phyloP scores from a whole-genome alignment of 2,329 filamentous ascomycete species.

The Tricladium varicosporioides region DNA sequence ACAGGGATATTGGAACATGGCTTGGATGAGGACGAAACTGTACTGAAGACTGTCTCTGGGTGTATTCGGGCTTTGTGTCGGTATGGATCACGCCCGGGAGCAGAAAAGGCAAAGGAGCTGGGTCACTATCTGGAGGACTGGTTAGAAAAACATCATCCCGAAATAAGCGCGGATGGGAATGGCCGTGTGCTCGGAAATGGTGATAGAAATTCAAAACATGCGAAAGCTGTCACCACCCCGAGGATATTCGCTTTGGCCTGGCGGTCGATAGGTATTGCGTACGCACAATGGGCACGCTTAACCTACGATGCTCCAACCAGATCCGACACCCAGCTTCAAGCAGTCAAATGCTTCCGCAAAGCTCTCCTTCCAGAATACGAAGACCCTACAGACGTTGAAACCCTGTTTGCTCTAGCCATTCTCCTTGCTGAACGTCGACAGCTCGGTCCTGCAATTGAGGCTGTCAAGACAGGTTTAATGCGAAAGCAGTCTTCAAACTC shows the following conservation, averaged over 20 bases:
- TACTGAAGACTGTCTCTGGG: constrained; percentile 76
- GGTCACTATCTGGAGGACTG: constrained; percentile 71
- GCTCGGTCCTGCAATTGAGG: constrained; percentile 74
- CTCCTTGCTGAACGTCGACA: constrained; percentile 87
- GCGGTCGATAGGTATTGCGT: constrained; percentile 80
- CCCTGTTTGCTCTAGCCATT: constrained; percentile 77
- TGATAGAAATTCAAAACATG: constrained; percentile 3
- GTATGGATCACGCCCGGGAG: constrained; percentile 72
- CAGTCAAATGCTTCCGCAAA: constrained; percentile 71
- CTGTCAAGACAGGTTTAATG: constrained; percentile 73
- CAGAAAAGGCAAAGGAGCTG: constrained; percentile 75
- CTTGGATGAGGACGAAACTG: constrained; percentile 74
- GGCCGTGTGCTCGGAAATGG: constrained; percentile 20
- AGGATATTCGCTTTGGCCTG: constrained; percentile 68
- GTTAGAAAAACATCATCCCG: constrained; percentile 57
- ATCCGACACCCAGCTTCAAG: constrained; percentile 71
- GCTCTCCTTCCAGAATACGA: constrained; percentile 67
- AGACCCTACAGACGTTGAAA: constrained; percentile 67
- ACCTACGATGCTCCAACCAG: constrained; percentile 74
- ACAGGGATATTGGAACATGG: constrained; percentile 66
- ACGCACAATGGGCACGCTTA: constrained; percentile 82
- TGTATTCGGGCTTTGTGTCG: constrained; percentile 79
- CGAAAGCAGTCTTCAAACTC: constrained; percentile 49
- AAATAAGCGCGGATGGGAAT: constrained; percentile 17
- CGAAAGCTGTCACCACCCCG: constrained; percentile 48